Evolutionary conservation across 371 early-diverging fungal species (phyloP), one percentile per base, ranked within the genome.

Genomic region (Amoeboaphelidium protococcarum): DNA sequence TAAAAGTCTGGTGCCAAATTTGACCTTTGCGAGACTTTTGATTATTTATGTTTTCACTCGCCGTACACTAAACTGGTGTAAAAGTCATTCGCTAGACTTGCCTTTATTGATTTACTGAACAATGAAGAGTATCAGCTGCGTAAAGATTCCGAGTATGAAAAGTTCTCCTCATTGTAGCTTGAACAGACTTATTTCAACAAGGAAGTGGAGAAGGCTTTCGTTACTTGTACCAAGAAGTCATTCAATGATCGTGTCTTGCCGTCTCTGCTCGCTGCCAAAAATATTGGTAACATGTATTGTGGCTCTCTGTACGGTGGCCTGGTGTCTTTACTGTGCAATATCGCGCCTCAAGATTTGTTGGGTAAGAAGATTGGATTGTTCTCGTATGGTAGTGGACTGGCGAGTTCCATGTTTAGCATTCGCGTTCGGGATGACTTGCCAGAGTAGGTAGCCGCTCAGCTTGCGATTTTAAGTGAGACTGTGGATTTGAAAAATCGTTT

Each of bases 271-370:
- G 78, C 72, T 21, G 72, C 89, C 51, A 80, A 81, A 62, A 76
- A 86, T 55, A 73, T 87, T 49, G 98, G 94, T 51, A 97, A 97
- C 70, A 84, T 83, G 78, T 95, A 97, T 67, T 78, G 83, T 50
- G 94, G 77, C 46, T 87, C 89, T 19, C 72, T 90, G 27, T 97
- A 86, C 74, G 73, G 77, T 46, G 75, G 81, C 51, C 72, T 97
- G 25, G 73, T 75, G 20, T 82, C 84, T 44, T 67, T 92, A 47
- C 40, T 97, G 26, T 72, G 80, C 27, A 71, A 73, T 53, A 68
- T 75, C 13, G 58, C 79, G 21, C 65, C 67, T 20, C 74, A 69
- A 42, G 65, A 74, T 19, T 68, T 87, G 48, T 60, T 69, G 26
- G 45, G 54, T 65, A 90, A 91, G 68, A 82, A 89, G 47, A 63